Percentiles rank a stretch among this genome's conserved stretches.
phyloP scores from a whole-genome alignment of 2,329 filamentous ascomycete genomes.

The Penicillium sp. region DNA sequence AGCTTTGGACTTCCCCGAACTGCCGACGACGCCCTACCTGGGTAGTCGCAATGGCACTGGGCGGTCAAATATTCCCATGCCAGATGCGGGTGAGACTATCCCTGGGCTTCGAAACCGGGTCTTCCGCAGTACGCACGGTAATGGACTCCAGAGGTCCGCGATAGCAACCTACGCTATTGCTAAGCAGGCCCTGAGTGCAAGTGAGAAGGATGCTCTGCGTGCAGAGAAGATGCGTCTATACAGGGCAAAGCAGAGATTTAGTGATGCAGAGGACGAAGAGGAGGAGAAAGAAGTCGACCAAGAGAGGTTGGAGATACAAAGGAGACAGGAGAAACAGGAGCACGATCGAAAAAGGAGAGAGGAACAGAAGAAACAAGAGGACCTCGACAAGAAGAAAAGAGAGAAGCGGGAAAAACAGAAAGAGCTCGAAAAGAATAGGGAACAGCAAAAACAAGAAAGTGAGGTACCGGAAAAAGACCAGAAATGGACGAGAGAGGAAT shows the following conservation, averaged over 20 bases:
- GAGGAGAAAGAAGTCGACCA: not conserved
- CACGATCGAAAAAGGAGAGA: not conserved
- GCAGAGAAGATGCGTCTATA: not conserved
- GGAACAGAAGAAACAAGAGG: not conserved
- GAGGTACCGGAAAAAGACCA: not conserved
- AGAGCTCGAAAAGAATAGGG: not conserved
- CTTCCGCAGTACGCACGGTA: not conserved
- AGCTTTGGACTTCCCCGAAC: conserved; percentile 10
- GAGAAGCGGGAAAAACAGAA: not conserved
- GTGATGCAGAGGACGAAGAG: not conserved
- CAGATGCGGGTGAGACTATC: not conserved
- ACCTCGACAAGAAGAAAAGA: not conserved
- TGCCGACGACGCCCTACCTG: not conserved
- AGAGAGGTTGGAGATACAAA: not conserved
- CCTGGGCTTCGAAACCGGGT: not conserved
- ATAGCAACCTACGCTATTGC: not conserved
- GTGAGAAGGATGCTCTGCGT: not conserved
- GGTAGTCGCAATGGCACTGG: not conserved
- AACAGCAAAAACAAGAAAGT: not conserved
- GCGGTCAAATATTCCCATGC: not conserved
- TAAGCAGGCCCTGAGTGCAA: not conserved
- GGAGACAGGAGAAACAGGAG: not conserved
- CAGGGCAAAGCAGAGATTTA: not conserved
- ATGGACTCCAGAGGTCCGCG: not conserved
- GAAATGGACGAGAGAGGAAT: not conserved